Percentiles rank a stretch among this genome's conserved stretches.
These are phyloP conservation scores for Populus pruinosa DNA, from an alignment of 345 rosid species.

Conservation along the genomic window DNA sequence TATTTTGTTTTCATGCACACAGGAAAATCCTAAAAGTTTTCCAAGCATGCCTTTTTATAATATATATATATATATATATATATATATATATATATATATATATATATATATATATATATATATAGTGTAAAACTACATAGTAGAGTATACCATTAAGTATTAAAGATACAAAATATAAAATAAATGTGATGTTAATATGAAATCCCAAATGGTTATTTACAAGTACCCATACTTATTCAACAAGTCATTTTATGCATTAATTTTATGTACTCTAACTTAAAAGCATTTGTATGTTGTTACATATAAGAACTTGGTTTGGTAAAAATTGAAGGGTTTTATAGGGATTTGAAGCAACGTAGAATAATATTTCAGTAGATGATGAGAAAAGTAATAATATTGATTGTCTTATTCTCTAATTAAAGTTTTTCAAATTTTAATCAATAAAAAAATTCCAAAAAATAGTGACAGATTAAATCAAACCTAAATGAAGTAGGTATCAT, in stretches of 20 bases:
- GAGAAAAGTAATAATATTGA: background rate
- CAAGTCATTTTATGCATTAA: constrained; percentile 82
- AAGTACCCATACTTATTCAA: constrained; percentile 61
- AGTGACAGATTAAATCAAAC: background rate
- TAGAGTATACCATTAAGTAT: too few species aligned
- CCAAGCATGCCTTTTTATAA: too few species aligned
- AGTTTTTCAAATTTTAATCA: constrained; percentile 2
- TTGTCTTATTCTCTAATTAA: background rate
- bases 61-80: too few species aligned
- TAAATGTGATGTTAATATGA: constrained; percentile 1
- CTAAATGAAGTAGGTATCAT: background rate
- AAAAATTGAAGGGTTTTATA: constrained; percentile 15
- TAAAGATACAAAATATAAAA: too few species aligned
- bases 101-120: too few species aligned
- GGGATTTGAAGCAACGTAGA: background rate
- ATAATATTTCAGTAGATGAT: constrained; percentile 1
- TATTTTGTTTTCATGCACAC: too few species aligned
- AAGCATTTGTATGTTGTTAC: constrained; percentile 63
- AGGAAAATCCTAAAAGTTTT: too few species aligned
- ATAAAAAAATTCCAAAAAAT: background rate
- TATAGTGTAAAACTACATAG: too few species aligned
- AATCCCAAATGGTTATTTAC: constrained; percentile 74
- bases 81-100: too few species aligned
- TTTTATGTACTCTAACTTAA: constrained; percentile 86
- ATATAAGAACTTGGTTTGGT: constrained; percentile 11